These are phyloP conservation scores for Melaleuca quinquenervia DNA, from an alignment of 345 rosid genomes.

Conservation along the genomic window DNA sequence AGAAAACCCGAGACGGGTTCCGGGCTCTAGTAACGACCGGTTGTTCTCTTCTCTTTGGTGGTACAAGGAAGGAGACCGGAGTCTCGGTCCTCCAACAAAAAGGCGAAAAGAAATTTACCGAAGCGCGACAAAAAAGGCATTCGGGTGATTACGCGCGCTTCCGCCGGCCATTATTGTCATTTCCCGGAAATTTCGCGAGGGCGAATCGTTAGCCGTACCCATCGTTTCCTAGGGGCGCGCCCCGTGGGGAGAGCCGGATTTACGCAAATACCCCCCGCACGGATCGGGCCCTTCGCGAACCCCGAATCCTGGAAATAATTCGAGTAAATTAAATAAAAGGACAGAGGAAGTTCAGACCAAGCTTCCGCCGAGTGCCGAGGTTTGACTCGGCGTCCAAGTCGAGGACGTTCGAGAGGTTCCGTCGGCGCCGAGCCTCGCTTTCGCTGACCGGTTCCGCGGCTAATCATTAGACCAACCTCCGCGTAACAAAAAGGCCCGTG, in stretches of 20 bases:
- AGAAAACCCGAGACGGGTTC: too few species aligned
- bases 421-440: neutral
- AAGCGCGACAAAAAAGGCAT: too few species aligned
- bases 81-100: neutral
- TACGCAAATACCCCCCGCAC: neutral
- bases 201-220: neutral
- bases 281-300: too few species aligned
- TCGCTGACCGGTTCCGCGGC: slow-evolving; percentile 1
- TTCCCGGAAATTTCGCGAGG: neutral
- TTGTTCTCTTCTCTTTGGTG: too few species aligned
- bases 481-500: slow-evolving; percentile 1
- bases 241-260: neutral
- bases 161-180: neutral
- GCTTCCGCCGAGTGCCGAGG: neutral
- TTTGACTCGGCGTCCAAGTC: neutral
- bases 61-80: too few species aligned
- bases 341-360: neutral
- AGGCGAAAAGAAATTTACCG: neutral
- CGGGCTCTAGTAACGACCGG: too few species aligned
- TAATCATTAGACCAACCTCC: slow-evolving; percentile 57
- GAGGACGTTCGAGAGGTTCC: neutral
- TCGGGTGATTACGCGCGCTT: neutral
- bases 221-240: too few species aligned
- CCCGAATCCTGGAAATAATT: too few species aligned
- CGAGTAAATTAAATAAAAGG: too few species aligned